Evolutionary conservation across 306 rosid species (phyloP), one percentile per base, ranked within the genome.

Genomic region (Malus sieversii): DNA sequence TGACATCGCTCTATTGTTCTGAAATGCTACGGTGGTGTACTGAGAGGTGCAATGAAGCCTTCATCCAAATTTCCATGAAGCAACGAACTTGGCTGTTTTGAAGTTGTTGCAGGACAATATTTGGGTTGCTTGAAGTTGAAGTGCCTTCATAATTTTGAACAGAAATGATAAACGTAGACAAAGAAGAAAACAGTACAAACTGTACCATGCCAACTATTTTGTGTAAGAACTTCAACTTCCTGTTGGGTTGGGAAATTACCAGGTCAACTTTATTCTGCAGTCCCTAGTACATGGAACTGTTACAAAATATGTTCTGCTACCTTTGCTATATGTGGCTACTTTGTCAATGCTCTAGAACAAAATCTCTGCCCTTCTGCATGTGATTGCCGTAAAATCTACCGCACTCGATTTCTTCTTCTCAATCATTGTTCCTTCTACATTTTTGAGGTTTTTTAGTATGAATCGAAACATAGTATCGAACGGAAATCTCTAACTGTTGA

Each of bases 241-340:
- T 16, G 16, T 22, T 61, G 48, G 29, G 35, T 4, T 64, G 42
- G 61, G 51, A 45, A 58, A 73, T 60, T 22, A 40, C 72, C 11
- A 22, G 69, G 38, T 67, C 52, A 42, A 70, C 35, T 75, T 35
- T 52, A 29, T 33, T 32, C 29, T 57, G 29, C 29, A 58, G 57
- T 42, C 67, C 25, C 42, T 22, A 18, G 53, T 29, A 74, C 66
- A 10, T 74, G 46, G 15, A 11, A 74, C 69, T 60, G 77, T 61
- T 25, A 22, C 32, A 74, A 62, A 62, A 27, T 29, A 74, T 74
- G 30, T 11, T 19, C 22, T 20, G 77, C 32, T 7, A 44, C 29
- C 1, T 66, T 33, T 38, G 38, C 35, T 10, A 2, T 22, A 58
- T 9, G 76, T 58, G 44, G 75, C 66, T 38, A 27, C 59, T 40